Conservation (phyloP, 371 early-diverging fungal genomes). For the Rozella allomycis region DNA sequence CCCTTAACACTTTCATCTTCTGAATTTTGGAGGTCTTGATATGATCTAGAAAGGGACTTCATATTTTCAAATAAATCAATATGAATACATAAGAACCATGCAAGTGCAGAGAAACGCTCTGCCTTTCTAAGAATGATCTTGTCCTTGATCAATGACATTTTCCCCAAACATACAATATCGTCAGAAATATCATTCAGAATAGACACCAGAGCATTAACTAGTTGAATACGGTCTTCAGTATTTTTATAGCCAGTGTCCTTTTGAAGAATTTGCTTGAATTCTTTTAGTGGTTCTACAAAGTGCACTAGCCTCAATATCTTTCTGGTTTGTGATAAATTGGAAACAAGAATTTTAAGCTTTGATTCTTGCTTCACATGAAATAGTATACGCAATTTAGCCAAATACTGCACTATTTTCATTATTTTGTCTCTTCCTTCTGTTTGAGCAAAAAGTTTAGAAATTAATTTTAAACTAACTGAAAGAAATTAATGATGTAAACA, state of each 20-base stretch:
- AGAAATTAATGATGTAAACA: no score
- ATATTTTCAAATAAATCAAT: conserved; percentile 20
- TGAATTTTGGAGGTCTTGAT: conserved; percentile 2
- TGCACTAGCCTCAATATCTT: conserved; percentile 46
- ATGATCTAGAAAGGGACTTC: conserved; percentile 6
- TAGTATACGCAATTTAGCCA: conserved; percentile 34
- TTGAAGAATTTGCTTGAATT: conserved; percentile 9
- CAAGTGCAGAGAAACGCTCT: conserved; percentile 23
- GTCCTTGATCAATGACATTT: conserved; percentile 25
- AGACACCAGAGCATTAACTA: conserved; percentile 17
- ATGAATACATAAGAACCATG: conserved; percentile 35
- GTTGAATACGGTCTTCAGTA: conserved; percentile 4
- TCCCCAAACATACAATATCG: conserved; percentile 44
- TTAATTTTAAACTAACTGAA: no score
- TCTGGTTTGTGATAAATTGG: conserved; percentile 44
- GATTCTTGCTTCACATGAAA: neutral
- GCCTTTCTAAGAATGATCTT: conserved; percentile 21
- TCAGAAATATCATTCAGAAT: conserved; percentile 46
- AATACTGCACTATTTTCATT: conserved; percentile 55
- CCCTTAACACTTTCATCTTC: conserved; percentile 4
- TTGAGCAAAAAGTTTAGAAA: no score
- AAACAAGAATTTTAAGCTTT: conserved; percentile 26
- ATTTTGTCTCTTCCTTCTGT: conserved; percentile 66
- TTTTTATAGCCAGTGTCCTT: conserved; percentile 4
- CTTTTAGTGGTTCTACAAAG: conserved; percentile 29